These are phyloP conservation scores for Crithidia sp. DNA, from an alignment of 208 protist species.

Conservation along the genomic window DNA sequence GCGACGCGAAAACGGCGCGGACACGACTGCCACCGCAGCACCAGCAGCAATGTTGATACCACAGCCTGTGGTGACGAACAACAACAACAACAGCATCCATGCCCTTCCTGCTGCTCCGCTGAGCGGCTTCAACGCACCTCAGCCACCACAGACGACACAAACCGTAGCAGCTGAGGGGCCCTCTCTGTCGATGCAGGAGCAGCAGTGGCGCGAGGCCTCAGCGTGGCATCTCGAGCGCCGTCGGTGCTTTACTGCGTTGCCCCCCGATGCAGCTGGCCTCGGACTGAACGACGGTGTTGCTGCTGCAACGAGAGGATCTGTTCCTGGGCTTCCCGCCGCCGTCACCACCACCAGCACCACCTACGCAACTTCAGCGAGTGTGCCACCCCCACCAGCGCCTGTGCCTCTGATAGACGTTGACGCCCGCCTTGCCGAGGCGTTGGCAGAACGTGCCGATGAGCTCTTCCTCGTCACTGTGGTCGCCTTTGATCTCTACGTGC, in stretches of 20 bases:
- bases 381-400: not conserved
- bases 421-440: not conserved
- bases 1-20: not conserved
- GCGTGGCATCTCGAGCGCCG: not conserved
- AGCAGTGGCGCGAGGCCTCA: slow-evolving; percentile 1
- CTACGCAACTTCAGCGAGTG: not conserved
- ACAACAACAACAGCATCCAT: no score
- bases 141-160: no score
- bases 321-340: no score
- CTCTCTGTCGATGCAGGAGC: not conserved
- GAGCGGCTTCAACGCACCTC: no score
- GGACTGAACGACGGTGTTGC: not conserved
- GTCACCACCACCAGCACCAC: not conserved
- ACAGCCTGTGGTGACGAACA: no score
- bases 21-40: no score
- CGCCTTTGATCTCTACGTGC: slow-evolving; percentile 1
- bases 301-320: no score
- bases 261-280: not conserved
- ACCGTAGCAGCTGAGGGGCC: not conserved
- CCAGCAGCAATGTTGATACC: no score
- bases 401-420: not conserved
- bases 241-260: not conserved
- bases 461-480: slow-evolving; percentile 14
- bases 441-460: slow-evolving; percentile 10
- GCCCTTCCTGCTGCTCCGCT: no score